phyloP scores from a whole-genome alignment of 139 green algal genomes.

The Coccomyxa sp. region DNA sequence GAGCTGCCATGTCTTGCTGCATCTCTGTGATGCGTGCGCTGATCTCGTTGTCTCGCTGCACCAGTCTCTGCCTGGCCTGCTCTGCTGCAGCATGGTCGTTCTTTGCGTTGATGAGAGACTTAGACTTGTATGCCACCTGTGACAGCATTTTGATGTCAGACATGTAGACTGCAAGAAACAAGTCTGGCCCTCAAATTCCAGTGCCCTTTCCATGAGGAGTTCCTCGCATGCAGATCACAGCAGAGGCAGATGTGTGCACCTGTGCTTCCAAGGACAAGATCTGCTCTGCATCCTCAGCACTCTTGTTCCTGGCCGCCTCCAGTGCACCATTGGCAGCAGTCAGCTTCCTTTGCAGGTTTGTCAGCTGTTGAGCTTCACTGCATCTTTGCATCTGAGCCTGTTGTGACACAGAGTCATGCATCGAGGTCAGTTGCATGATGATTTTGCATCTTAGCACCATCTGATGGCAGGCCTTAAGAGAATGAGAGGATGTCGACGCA shows the following conservation, averaged over 20 bases:
- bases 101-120: not conserved
- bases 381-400: too few relatives aligned
- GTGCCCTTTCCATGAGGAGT: not conserved
- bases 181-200: not conserved
- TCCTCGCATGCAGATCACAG: not conserved
- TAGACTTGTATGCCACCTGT: not conserved
- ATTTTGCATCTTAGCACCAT: too few relatives aligned
- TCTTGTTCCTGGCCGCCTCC: not conserved
- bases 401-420: too few relatives aligned
- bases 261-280: not conserved
- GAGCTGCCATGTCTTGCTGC: not conserved
- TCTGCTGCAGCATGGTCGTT: not conserved
- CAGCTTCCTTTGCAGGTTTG: too few relatives aligned
- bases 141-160: not conserved
- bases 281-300: not conserved
- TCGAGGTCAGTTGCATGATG: too few relatives aligned
- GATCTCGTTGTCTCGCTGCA: not conserved
- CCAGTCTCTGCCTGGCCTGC: not conserved
- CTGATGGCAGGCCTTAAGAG: too few relatives aligned
- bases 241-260: not conserved
- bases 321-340: not conserved
- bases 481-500: too few relatives aligned
- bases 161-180: too few relatives aligned
- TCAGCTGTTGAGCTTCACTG: too few relatives aligned
- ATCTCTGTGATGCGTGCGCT: not conserved